Evolutionary conservation across 495 filamentous ascomycete species (phyloP), one percentile per base, ranked within the genome.

Genomic region (Talaromyces thailandensis): DNA sequence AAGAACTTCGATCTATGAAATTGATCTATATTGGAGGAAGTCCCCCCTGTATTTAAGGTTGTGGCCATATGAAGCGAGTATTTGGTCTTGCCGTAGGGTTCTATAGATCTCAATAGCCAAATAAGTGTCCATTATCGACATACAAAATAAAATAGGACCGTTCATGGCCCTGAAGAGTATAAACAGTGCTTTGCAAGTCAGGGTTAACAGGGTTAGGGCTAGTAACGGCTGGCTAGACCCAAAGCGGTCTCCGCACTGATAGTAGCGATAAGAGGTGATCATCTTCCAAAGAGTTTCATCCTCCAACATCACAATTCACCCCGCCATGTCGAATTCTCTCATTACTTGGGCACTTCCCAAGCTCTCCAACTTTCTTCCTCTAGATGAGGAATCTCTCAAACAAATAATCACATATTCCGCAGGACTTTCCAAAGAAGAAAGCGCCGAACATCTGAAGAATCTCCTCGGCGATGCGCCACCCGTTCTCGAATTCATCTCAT

Each of bases 401-500:
- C 89, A 97, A 69, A 82, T 96, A 45, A 75, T 96, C 58, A 84
- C 90, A 4, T 95, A 96, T 71, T 84, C 91, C 3, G 76, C 85
- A 23, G 86, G 83, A 12, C 77, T 89, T 1, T 84, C 91, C 29
- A 91, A 88, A 67, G 77, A 85, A 40, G 86, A 86, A 62, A 90
- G 89, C 18, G 89, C 86, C 26, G 86, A 91, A 23, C 88, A 97
- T 71, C 88, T 98, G 63, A 90, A 88, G 72, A 89, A 91, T 71
- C 79, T 98, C 31, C 84, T 98, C 2, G 94, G 92, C 52, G 91
- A 96, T 70, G 91, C 91, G 6, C 83, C 91, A 14, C 85, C 89
- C 64, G 87, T 89, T 1, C 73, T 97, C 63, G 92, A 96, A 63
- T 98, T 98, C 71, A 96, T 98, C 67, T 85, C 91, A 24, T 86